phyloP scores from a whole-genome alignment of 495 filamentous ascomycete species.

The Thermothielavioides terrestris region DNA sequence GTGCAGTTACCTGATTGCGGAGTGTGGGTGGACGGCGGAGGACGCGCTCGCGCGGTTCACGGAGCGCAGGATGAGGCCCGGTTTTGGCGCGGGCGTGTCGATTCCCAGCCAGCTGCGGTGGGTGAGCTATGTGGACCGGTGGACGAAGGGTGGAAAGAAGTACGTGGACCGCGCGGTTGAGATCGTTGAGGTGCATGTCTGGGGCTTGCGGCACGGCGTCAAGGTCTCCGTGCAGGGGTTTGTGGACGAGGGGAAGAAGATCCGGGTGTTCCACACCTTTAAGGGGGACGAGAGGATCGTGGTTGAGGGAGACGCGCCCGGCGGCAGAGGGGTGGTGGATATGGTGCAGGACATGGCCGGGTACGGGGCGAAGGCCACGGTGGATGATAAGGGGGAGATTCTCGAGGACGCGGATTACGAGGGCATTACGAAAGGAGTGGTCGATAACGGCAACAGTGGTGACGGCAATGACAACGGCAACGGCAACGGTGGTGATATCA shows the following conservation, averaged over 20 bases:
- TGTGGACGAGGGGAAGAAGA: constrained; percentile 76
- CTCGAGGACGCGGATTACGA: constrained; percentile 17
- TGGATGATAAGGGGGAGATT: constrained; percentile 23
- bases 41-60: constrained; percentile 80
- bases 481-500: neutral
- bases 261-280: constrained; percentile 78
- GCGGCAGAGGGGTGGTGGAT: constrained; percentile 39
- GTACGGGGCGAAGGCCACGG: constrained; percentile 23
- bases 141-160: constrained; percentile 60
- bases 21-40: constrained; percentile 75
- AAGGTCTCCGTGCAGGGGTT: constrained; percentile 81
- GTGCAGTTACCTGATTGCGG: constrained; percentile 79
- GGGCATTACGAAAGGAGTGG: constrained; percentile 1
- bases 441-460: neutral
- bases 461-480: neutral
- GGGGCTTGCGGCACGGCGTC: constrained; percentile 81
- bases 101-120: constrained; percentile 88
- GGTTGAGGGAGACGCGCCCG: constrained; percentile 49
- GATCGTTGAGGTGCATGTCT: constrained; percentile 80
- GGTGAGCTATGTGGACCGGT: constrained; percentile 83
- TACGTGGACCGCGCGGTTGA: constrained; percentile 81
- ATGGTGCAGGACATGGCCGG: constrained; percentile 46
- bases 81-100: constrained; percentile 82
- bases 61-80: constrained; percentile 74
- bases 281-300: constrained; percentile 62